Base-by-base conservation (phyloP, 2,329 filamentous ascomycete genomes). In the Pestalotiopsis sp. region DNA sequence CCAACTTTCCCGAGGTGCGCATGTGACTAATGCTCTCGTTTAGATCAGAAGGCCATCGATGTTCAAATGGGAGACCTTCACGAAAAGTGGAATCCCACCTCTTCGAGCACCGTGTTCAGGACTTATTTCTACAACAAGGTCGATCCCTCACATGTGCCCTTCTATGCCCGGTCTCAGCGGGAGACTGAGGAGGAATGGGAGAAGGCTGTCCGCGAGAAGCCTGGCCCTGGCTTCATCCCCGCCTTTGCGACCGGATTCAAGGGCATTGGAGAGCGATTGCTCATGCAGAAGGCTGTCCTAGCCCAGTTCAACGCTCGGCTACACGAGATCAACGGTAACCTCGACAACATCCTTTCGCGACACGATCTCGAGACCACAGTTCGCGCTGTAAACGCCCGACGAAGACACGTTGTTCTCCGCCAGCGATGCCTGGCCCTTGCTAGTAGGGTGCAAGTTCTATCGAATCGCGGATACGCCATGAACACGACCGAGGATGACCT, bases 111-210 rank as follows among this genome's bases (percentile, higher is more conserved):
- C 74, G 88, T 88, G 36, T 94, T 96, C 82, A 92, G 93, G 79
- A 85, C 92, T 77, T 95, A 95, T 83, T 93, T 96, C 79, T 97
- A 96, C 85, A 96, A 96, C 82, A 90, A 93, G 73, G 92, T 95
- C 71, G 90, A 92, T 71, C 89, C 92, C 75, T 87, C 89, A 66
- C 87, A 88, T 77, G 90, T 92, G n/a, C 92, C 92, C 12, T 94
- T 92, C 79, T 95, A 92, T 80, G 88, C 90, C 71, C 92, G 92
- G 2, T 85, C 88, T 17, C 83, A 89, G 1, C 84, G 88, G 73
- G 93, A 96, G 77, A 90, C 95, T 76, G 88, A 91, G 49, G 87
- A 89, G 72, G 92, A 93, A 76, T 97, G 93, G 92, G 93, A 97
- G 76, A 92, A 94, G 74, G 93, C 93, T 0, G 86, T 95, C 36